A percentile compares a stretch with the other conserved stretches of the same genome.
Evolutionary conservation across 2,329 filamentous ascomycete genomes (phyloP).

Genomic region (Beauveria asiatica): DNA sequence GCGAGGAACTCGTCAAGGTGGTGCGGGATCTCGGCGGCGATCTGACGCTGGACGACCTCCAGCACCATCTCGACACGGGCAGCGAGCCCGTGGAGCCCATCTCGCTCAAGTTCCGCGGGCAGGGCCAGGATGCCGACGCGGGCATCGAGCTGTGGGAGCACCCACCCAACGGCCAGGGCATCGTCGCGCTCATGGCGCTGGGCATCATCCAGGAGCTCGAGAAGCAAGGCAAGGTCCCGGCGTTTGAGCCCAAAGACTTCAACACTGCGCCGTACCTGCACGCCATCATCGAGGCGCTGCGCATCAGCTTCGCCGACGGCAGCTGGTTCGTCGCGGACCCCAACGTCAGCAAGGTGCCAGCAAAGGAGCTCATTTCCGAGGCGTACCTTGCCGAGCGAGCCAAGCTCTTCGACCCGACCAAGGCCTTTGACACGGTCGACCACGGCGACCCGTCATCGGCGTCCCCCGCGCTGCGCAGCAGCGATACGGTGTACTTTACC

Average conservation of each 20-base stretch:
- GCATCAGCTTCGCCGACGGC: constrained; percentile 83
- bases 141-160: constrained; percentile 88
- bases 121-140: constrained; percentile 29
- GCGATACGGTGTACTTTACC: constrained; percentile 92
- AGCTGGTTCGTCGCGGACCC: constrained; percentile 89
- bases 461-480: constrained; percentile 70
- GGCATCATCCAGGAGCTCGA: constrained; percentile 87
- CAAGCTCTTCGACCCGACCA: constrained; percentile 46
- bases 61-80: constrained; percentile 58
- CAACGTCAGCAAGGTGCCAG: constrained; percentile 60
- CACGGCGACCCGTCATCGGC: constrained; percentile 52
- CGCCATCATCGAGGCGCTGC: constrained; percentile 76
- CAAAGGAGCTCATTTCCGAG: constrained; percentile 58
- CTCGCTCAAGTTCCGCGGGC: constrained; percentile 67
- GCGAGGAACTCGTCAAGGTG: constrained; percentile 71
- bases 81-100: constrained; percentile 81
- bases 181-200: constrained; percentile 88
- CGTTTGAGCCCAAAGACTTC: constrained; percentile 63
- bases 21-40: constrained; percentile 68
- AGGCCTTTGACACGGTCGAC: constrained; percentile 49
- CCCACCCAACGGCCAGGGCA: constrained; percentile 91
- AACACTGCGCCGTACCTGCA: constrained; percentile 79
- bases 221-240: constrained; percentile 62
- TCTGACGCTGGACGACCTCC: constrained; percentile 70
- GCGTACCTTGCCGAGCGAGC: constrained; percentile 66